Evolutionary conservation across 352 stramenopile species (phyloP), one percentile per base, ranked within the genome.

Genomic region (Globisporangium cylindrosporum): DNA sequence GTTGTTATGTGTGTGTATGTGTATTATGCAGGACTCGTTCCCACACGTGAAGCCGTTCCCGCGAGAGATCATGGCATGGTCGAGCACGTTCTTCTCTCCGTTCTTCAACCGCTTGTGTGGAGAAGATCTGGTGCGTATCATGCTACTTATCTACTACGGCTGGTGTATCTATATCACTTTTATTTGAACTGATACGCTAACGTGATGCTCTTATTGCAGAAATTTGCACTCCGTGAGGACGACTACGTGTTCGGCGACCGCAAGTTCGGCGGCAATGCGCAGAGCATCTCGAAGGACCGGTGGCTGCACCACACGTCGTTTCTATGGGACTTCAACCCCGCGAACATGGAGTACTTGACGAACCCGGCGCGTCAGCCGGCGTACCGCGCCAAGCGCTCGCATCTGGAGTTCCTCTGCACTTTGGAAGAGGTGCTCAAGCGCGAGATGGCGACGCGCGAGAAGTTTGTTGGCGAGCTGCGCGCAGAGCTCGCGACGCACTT

Each of bases 251-350:
- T 99, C 58, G 89, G 86, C 27, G 76, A 97, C 65, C 82, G 84
- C 38, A 99, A 99, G 84, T 97, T 98, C 69, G 97, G 88, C 18
- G 97, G 97, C 46, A 99, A 99, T 76, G 97, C 97, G 18, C 97
- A 99, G 75, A 95, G 86, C 69, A 98, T 99, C 67, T 91, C 86
- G 5, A 97, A 94, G 71, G 86, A 90, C 59, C 94, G 96, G 15
- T 99, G 93, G 91, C 75, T 99, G 25, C 97, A 99, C 74, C 97
- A 99, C 78, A 99, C 97, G 24, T 98, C 91, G 61, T 99, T 99
- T 77, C 73, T 99, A 15, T 99, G 94, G 93, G 94, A 99, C 74
- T 99, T 97, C 69, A 77, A 98, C 60, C 73, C 89, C 10, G 73
- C 69, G 2, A 97, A 98, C 71, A 99, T 99, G 97, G 77, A 92